A percentile compares a stretch with the other conserved stretches of the same genome.
Conservation (phyloP, 306 rosid genomes). For the Cucurbita argyrosperma region DNA sequence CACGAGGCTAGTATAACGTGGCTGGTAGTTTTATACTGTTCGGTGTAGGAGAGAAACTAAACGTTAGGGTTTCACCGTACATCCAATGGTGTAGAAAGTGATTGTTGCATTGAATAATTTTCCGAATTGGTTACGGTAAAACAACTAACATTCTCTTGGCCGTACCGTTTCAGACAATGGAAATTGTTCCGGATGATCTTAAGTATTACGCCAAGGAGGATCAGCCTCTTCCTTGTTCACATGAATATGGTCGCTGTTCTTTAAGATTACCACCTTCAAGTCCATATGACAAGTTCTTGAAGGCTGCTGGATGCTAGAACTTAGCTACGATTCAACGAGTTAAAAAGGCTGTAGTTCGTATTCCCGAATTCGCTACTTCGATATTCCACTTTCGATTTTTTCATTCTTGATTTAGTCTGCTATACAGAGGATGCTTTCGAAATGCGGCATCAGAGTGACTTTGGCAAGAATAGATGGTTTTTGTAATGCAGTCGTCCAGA, state of each 20-base stretch:
- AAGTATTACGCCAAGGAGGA: conserved; percentile 26
- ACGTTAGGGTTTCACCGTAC: neutral
- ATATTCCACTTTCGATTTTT: neutral
- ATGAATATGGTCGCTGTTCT: conserved; percentile 34
- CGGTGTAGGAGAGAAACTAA: neutral
- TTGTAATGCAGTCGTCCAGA: neutral
- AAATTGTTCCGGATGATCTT: conserved; percentile 29
- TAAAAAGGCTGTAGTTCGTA: neutral
- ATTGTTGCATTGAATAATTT: neutral
- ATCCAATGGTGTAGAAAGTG: neutral
- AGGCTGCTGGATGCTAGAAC: conserved; percentile 71
- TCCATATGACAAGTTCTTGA: conserved; percentile 82
- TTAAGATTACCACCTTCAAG: conserved; percentile 77
- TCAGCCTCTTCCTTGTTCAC: conserved; percentile 31
- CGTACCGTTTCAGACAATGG: conserved; percentile 28
- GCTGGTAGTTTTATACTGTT: neutral
- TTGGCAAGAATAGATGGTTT: neutral
- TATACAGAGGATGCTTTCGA: neutral
- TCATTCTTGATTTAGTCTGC: conserved; percentile 2
- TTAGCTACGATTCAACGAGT: neutral
- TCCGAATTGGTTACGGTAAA: neutral
- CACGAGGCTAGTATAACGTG: neutral
- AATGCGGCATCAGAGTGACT: neutral
- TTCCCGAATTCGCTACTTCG: neutral
- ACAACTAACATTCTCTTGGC: neutral